These are phyloP conservation scores for Acanthochlamys bracteata DNA, from an alignment of 106 monocot species.

Conservation along the genomic window DNA sequence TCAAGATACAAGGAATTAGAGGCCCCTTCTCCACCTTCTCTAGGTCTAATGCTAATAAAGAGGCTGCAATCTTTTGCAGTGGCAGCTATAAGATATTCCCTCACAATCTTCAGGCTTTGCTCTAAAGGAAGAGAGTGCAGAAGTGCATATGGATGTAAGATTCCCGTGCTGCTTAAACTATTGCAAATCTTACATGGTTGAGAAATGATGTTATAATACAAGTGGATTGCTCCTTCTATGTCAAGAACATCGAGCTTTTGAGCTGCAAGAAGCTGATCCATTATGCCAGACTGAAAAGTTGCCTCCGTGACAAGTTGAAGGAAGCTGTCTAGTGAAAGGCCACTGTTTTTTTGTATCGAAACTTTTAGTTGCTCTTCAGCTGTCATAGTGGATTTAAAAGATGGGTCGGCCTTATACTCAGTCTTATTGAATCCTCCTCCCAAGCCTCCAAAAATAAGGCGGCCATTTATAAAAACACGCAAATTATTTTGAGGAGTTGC, in stretches of 20 bases:
- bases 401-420: conserved; percentile 2
- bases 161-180: conserved; percentile 28
- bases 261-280: conserved; percentile 48
- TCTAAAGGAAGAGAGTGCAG: conserved; percentile 65
- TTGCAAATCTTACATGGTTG: conserved; percentile 60
- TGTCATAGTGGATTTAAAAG: conserved; percentile 12
- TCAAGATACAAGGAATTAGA: conserved; percentile 40
- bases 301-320: conserved; percentile 62
- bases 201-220: conserved; percentile 63
- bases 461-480: conserved; percentile 69
- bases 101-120: conserved; percentile 50
- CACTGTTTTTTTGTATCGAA: conserved; percentile 14
- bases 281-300: conserved; percentile 37
- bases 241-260: conserved; percentile 80
- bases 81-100: conserved; percentile 54
- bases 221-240: conserved; percentile 86
- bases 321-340: conserved; percentile 36
- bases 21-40: not conserved
- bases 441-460: conserved; percentile 58
- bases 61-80: conserved; percentile 91
- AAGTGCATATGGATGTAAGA: conserved; percentile 25
- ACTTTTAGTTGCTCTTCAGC: conserved; percentile 28
- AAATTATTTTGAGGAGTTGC: conserved; percentile 75
- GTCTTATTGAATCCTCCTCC: conserved; percentile 37
- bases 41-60: conserved; percentile 74